Conservation (phyloP, 495 filamentous ascomycete species). For the Penicillium diatomitis region DNA sequence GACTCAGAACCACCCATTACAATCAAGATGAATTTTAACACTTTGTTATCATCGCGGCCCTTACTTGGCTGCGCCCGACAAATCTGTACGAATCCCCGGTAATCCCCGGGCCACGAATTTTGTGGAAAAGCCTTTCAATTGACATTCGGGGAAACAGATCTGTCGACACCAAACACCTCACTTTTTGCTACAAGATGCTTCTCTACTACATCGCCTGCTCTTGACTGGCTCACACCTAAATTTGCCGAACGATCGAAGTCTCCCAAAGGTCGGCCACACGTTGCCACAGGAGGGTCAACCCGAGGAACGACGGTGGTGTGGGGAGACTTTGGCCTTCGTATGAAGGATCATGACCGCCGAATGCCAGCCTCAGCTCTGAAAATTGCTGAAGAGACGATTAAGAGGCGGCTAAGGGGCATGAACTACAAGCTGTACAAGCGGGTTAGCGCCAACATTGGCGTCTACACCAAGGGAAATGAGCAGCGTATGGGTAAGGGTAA, state of each 20-base stretch:
- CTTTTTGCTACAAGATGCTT: slow-evolving; percentile 50
- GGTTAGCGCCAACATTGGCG: slow-evolving; percentile 82
- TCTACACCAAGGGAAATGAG: slow-evolving; percentile 93
- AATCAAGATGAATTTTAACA: slow-evolving; percentile 28
- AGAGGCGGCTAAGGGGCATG: slow-evolving; percentile 76
- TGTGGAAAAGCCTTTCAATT: slow-evolving; percentile 6
- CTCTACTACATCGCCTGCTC: slow-evolving; percentile 55
- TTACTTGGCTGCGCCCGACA: slow-evolving; percentile 29
- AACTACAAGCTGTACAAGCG: slow-evolving; percentile 88
- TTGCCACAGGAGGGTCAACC: slow-evolving; percentile 80
- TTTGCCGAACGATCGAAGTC: slow-evolving; percentile 69
- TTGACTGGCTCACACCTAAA: slow-evolving; percentile 76
- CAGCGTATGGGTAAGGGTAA: slow-evolving; percentile 99
- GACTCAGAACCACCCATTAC: no score
- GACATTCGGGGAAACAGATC: slow-evolving; percentile 17
- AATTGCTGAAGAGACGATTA: slow-evolving; percentile 87
- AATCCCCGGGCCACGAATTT: slow-evolving; percentile 1
- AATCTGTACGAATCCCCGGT: slow-evolving; percentile 20
- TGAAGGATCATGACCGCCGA: slow-evolving; percentile 86
- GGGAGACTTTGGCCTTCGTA: slow-evolving; percentile 92
- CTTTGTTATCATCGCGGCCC: slow-evolving; percentile 30
- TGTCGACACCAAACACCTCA: slow-evolving; percentile 22
- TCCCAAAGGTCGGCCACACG: slow-evolving; percentile 79
- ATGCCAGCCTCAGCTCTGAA: slow-evolving; percentile 81
- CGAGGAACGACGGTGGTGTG: slow-evolving; percentile 92